Evolutionary conservation across 2,329 filamentous ascomycete genomes (phyloP).

Genomic region (Venturia oleaginea): DNA sequence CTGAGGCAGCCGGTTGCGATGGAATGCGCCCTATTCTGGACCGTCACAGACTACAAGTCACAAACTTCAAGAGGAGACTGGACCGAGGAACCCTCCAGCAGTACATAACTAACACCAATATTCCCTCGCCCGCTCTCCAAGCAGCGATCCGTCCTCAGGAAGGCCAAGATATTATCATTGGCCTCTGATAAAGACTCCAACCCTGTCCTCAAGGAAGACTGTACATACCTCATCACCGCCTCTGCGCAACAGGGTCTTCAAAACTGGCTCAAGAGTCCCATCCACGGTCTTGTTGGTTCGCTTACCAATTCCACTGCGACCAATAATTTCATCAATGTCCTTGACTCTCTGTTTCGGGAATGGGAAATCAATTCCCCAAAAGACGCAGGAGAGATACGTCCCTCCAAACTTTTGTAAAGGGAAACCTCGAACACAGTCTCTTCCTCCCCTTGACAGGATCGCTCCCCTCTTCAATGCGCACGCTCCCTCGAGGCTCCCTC

Average conservation of each 20-base stretch:
- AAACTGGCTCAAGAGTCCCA: background rate
- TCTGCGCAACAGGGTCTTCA: background rate
- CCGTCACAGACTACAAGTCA: background rate
- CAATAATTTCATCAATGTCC: background rate
- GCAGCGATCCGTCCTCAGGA: background rate
- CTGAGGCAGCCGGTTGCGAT: background rate
- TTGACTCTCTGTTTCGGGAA: background rate
- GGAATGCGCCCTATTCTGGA: background rate
- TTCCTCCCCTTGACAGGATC: background rate
- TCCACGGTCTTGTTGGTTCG: background rate
- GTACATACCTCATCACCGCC: background rate
- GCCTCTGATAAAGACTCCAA: background rate
- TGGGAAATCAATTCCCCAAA: background rate
- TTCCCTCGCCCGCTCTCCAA: background rate
- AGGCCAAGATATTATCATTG: background rate
- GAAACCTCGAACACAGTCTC: background rate
- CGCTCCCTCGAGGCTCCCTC: background rate
- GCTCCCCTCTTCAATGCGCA: background rate
- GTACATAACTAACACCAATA: background rate
- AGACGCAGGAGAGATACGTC: background rate
- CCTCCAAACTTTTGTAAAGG: no score
- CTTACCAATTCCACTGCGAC: background rate
- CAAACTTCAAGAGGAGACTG: background rate
- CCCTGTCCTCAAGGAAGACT: background rate
- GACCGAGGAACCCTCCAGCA: background rate